These are phyloP conservation scores for Limnanthes douglasii DNA, from an alignment of 345 rosid species.

Conservation along the genomic window DNA sequence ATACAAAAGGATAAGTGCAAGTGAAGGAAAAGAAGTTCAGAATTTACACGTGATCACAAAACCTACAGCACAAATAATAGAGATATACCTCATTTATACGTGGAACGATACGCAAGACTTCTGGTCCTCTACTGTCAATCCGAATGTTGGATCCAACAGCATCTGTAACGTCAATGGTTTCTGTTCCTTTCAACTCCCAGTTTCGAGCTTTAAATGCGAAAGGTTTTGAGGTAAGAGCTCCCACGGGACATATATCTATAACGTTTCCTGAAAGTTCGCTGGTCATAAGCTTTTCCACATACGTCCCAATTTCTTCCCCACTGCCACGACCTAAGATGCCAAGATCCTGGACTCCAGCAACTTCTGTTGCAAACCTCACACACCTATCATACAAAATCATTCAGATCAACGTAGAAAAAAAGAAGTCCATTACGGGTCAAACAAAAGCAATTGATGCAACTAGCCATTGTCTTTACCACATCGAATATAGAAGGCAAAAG, in stretches of 20 bases:
- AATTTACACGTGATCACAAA: too few relatives aligned
- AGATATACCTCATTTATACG: conserved; percentile 78
- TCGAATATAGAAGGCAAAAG: background rate
- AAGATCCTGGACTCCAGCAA: conserved; percentile 98
- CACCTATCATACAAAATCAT: conserved; percentile 35
- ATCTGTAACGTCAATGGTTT: conserved; percentile 87
- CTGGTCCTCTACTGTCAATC: conserved; percentile 97
- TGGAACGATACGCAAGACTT: conserved; percentile 86
- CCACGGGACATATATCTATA: conserved; percentile 96
- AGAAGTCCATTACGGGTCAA: too few relatives aligned
- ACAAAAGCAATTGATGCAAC: too few relatives aligned
- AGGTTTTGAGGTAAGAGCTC: conserved; percentile 95
- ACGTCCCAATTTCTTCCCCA: conserved; percentile 99
- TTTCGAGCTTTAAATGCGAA: conserved; percentile 98
- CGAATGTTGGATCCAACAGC: conserved; percentile 97
- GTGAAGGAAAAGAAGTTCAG: too few relatives aligned
- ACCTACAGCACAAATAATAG: background rate
- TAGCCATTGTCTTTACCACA: background rate
- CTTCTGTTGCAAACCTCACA: conserved; percentile 92
- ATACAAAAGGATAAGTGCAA: too few relatives aligned
- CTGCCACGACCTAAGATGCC: conserved; percentile 99
- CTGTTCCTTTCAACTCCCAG: conserved; percentile 98
- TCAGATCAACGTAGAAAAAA: background rate
- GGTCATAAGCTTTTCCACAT: conserved; percentile 96
- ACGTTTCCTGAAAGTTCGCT: conserved; percentile 99